phyloP scores from a whole-genome alignment of 2,329 filamentous ascomycete genomes.

The Geoglossum cookeanum region DNA sequence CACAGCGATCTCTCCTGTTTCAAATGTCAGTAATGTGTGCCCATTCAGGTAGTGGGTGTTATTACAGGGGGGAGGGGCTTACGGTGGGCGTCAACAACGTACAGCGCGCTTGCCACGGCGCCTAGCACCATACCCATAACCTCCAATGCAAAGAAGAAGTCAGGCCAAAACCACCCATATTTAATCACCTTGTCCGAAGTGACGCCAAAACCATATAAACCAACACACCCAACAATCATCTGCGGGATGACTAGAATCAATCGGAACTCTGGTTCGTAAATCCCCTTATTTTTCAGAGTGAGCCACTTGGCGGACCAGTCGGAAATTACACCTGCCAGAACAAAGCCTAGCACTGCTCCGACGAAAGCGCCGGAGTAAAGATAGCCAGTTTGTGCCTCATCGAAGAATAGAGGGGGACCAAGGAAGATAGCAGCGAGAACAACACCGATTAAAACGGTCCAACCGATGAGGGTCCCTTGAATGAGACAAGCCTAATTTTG shows the following conservation, averaged over 20 bases:
- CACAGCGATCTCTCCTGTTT: constrained; percentile 49
- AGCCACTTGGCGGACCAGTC: constrained; percentile 54
- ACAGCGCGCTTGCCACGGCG: constrained; percentile 66
- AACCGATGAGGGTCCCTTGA: constrained; percentile 81
- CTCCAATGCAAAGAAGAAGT: constrained; percentile 68
- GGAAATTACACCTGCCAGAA: constrained; percentile 52
- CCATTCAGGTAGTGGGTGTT: neutral
- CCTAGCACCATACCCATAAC: constrained; percentile 86
- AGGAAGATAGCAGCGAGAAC: constrained; percentile 69
- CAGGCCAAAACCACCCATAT: constrained; percentile 55
- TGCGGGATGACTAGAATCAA: constrained; percentile 69
- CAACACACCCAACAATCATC: constrained; percentile 55
- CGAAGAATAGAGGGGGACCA: constrained; percentile 62
- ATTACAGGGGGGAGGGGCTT: constrained; percentile 20
- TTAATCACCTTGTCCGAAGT: constrained; percentile 40
- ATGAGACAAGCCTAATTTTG: constrained; percentile 40
- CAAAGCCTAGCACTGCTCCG: constrained; percentile 60
- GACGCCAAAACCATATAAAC: constrained; percentile 69
- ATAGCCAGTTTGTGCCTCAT: constrained; percentile 66
- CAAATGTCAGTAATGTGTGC: neutral
- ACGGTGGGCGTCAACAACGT: constrained; percentile 87
- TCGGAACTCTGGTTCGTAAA: constrained; percentile 85
- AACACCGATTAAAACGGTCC: constrained; percentile 84
- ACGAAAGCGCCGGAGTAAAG: constrained; percentile 73
- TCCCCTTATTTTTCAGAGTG: constrained; percentile 55